Conservation (phyloP, 176 grass and related monocot genomes). For the Oryza punctata region DNA sequence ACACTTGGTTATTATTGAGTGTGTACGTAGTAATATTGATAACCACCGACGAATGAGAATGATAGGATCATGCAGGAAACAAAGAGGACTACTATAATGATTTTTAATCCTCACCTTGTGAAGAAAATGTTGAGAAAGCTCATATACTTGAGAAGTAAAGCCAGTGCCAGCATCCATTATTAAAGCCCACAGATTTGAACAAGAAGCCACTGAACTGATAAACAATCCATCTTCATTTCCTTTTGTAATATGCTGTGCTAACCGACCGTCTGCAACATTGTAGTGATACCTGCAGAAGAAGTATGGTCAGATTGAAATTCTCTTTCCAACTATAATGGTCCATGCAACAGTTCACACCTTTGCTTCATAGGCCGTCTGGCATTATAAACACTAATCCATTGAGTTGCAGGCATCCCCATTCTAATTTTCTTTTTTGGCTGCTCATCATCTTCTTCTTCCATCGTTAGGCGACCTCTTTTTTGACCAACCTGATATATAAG, state of each 20-base stretch:
- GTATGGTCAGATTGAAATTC: constrained; percentile 13
- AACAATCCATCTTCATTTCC: constrained; percentile 92
- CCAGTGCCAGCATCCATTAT: constrained; percentile 99
- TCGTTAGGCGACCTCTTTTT: constrained; percentile 85
- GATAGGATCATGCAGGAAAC: background rate
- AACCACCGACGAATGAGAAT: background rate
- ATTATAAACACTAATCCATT: constrained; percentile 96
- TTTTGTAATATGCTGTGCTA: constrained; percentile 78
- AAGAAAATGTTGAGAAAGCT: constrained; percentile 78
- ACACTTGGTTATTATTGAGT: background rate
- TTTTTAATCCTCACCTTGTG: constrained; percentile 57
- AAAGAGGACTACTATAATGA: background rate
- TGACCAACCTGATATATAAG: constrained; percentile 89
- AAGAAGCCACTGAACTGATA: constrained; percentile 88
- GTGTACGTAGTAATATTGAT: background rate
- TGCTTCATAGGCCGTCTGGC: constrained; percentile 92
- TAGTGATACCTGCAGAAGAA: constrained; percentile 85
- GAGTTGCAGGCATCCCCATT: constrained; percentile 91
- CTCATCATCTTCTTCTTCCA: constrained; percentile 87
- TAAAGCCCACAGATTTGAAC: constrained; percentile 87
- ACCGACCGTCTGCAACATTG: constrained; percentile 80
- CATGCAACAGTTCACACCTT: constrained; percentile 46
- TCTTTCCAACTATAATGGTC: constrained; percentile 32
- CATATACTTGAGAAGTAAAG: constrained; percentile 82
- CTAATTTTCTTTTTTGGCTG: constrained; percentile 94